Evolutionary conservation across 768 basidiomycete genomes (phyloP).

Genomic region (Pilatotrama ljubarskyi): DNA sequence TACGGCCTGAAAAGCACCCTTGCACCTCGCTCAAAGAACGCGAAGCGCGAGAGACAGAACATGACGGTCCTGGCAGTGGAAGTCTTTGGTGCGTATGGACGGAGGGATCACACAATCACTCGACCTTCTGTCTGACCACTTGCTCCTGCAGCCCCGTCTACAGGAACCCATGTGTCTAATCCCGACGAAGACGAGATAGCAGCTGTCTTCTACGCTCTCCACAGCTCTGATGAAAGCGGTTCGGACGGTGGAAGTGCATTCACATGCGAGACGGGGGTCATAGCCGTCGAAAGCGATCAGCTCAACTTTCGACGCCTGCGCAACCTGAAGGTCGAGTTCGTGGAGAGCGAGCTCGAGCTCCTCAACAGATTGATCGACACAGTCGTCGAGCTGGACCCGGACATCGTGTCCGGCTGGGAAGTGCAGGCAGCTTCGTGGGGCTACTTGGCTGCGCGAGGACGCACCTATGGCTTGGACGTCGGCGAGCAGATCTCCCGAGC

Average conservation of each 20-base stretch:
- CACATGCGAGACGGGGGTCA: conserved; percentile 45
- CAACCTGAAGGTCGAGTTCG: conserved; percentile 48
- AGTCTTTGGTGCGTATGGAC: conserved; percentile 66
- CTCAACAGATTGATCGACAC: conserved; percentile 76
- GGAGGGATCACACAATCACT: not conserved
- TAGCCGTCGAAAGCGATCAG: conserved; percentile 49
- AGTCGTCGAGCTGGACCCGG: conserved; percentile 80
- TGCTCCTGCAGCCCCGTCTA: conserved; percentile 53
- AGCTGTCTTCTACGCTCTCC: conserved; percentile 75
- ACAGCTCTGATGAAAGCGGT: conserved; percentile 41
- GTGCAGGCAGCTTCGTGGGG: conserved; percentile 90
- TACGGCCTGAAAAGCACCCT: conserved; percentile 68
- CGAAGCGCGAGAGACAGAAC: conserved; percentile 59
- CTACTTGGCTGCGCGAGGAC: conserved; percentile 72
- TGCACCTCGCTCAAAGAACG: conserved; percentile 38
- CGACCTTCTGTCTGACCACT: not conserved
- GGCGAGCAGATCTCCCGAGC: conserved; percentile 77
- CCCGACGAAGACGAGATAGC: conserved; percentile 64
- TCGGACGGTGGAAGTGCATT: conserved; percentile 40
- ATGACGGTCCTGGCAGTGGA: conserved; percentile 86
- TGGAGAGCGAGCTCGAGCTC: conserved; percentile 74
- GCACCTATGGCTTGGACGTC: conserved; percentile 68
- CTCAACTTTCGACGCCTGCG: conserved; percentile 45
- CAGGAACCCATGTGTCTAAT: conserved; percentile 60
- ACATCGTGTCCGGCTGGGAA: conserved; percentile 92